Base-by-base conservation (phyloP, 2,329 filamentous ascomycete genomes). In the Boeremia exigua region DNA sequence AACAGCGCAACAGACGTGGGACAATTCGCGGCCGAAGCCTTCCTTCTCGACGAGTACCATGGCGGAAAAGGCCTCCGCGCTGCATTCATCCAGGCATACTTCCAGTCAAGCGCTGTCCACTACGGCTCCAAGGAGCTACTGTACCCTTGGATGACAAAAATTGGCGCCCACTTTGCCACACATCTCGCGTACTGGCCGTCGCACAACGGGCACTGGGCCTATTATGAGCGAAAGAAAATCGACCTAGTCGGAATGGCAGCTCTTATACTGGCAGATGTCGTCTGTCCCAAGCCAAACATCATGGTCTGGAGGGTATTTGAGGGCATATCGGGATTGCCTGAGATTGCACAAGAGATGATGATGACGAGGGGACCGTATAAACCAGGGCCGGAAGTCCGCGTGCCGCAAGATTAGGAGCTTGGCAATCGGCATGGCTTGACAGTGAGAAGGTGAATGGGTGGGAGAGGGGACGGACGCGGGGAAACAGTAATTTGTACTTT, bases 11-110 rank as follows among this genome's bases (percentile, higher is more conserved):
- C 74, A 7, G 75, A 77, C 51, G 68, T 75, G 0, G 75, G 63
- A 2, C 75, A 76, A 34, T 77, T 77, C 46, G 67, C 70, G 14
- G 74, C 74, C 0, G 74, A 76, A 48, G 65, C 75, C 4, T 75
- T 68, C 33, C 60, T 77, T 5, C 64, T 77, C 0, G 75, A 77
- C 61, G 61, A 62, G 1, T 74, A 72, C 50, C 52, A 63, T n/a
- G 73, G 72, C 0, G 59, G 55, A 0, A 66, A 63, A 19, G 72
- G 71, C 0, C 48, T 77, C 11, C 57, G 62, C 3, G 3, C 28
- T 10, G 61, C 63, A 0, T 77, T 77, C 40, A 39, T 77, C 34
- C 52, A 54, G 2, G 57, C 64, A 2, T 75, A 75, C 61, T 14
- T 29, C 15, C 3, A 59, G 50, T 4, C 54, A 52, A 23, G 38